Percentiles rank a stretch among this genome's conserved stretches.
phyloP scores from a whole-genome alignment of 2,329 filamentous ascomycete genomes.

The Ophiostoma triangulosporum region DNA sequence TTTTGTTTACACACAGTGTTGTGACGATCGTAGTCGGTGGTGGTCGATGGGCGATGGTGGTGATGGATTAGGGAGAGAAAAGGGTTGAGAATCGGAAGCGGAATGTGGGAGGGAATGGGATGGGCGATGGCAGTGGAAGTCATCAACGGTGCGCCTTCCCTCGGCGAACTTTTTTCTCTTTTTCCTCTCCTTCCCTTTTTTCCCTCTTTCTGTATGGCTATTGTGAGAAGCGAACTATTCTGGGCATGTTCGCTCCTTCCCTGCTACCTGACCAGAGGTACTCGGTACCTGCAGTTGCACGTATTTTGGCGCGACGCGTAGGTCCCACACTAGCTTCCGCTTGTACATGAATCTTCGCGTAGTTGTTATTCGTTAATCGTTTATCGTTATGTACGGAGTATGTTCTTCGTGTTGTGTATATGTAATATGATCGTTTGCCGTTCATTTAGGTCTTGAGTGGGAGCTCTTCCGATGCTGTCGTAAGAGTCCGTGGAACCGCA shows the following conservation, averaged over 20 bases:
- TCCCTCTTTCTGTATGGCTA: conserved; percentile 4
- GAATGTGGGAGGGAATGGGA: conserved; percentile 8
- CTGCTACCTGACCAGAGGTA: not conserved
- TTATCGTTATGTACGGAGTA: not conserved
- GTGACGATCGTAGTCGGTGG: not conserved
- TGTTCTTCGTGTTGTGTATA: not conserved
- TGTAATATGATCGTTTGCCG: not conserved
- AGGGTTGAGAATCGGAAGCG: not conserved
- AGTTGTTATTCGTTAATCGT: not conserved
- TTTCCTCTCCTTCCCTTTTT: conserved; percentile 8
- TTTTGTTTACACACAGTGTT: not conserved
- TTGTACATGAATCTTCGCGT: not conserved
- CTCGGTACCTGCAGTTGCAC: conserved; percentile 3
- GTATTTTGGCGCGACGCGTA: not conserved
- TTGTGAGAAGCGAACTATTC: conserved; percentile 7
- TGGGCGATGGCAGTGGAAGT: conserved; percentile 9
- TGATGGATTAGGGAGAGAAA: not conserved
- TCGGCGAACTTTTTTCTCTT: conserved; percentile 10
- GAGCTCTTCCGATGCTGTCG: no score
- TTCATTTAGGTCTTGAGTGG: no score
- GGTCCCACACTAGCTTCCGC: not conserved
- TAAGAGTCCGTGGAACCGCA: no score
- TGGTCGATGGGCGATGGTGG: conserved; percentile 2
- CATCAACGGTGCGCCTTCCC: conserved; percentile 10
- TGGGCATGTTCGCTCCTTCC: conserved; percentile 8